Evolutionary conservation across 495 filamentous ascomycete genomes (phyloP), one percentile per base, ranked within the genome.

Genomic region (Neurospora sp.): DNA sequence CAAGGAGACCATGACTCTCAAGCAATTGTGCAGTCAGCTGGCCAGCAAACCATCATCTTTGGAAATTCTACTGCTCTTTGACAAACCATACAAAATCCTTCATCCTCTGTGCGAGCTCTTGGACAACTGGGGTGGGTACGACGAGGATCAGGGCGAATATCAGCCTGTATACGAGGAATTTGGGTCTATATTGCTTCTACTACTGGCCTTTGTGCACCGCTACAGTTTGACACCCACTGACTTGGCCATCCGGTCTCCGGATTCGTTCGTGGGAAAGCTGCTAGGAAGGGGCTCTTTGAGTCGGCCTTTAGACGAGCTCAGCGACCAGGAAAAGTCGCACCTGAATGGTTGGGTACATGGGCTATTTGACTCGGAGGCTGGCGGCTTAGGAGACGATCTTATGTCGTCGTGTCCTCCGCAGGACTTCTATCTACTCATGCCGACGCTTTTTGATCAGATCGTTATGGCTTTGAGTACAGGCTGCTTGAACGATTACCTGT

Each of bases 131-230:
- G 86, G 73, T 3, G 77, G 87, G 20, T 96, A 95, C 81, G 95
- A 98, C 73, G 95, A 97, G 74, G 95, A 98, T 71, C 93, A 97
- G 84, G 90, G 90, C 42, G 96, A 99, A 78, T 96, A 96, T 76
- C 94, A 98, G 78, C 96, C 95, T 0, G 92, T 97, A 2, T 98
- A 98, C 77, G 95, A 98, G 74, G 96, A 99, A 73, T 99, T 98
- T 73, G 93, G 94, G 0, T 92, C 92, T 53, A 91, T 98, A 18
- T 83, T 98, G 8, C 86, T 98, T 3, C 84, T 99, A 2, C 86
- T 97, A 0, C 82, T 97, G 22, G 91, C 91, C 0, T 92, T 97
- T 75, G 89, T 92, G 71, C 89, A 96, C 76, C 94, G 96, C 18
- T 98, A 97, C 77, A 87, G 89, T 45, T 82, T 99, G 27, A 87